phyloP scores from a whole-genome alignment of 2,329 filamentous ascomycete species.

The Dactylonectria estremocensis region DNA sequence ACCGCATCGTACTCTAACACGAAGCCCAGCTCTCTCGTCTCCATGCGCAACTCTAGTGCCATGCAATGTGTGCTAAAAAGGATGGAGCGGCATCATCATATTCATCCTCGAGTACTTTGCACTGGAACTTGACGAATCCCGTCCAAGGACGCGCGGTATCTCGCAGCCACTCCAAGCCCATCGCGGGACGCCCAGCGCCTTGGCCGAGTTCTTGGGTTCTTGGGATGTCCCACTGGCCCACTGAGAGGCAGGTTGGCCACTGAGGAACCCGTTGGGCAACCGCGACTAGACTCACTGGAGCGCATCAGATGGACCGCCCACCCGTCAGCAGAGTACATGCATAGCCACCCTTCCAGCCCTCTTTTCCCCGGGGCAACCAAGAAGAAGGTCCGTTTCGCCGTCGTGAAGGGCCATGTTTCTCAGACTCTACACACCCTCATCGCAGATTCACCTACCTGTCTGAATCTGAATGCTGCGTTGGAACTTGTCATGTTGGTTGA shows the following conservation, averaged over 20 bases:
- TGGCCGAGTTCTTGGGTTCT: conserved; percentile 2
- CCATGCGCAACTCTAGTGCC: no score
- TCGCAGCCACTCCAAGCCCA: conserved; percentile 4
- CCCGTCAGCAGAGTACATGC: conserved; percentile 17
- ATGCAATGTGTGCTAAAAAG: no score
- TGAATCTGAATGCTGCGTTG: no score
- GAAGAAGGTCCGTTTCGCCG: no score
- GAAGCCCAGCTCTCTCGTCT: no score
- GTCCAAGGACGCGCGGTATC: conserved; percentile 9
- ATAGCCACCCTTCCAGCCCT: conserved; percentile 19
- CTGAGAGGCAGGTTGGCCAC: not conserved
- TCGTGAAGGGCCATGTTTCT: no score
- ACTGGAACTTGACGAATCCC: conserved; percentile 6
- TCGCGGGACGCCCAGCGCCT: not conserved
- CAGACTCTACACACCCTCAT: not conserved
- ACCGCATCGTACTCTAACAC: no score
- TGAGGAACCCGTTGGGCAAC: no score
- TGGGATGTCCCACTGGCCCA: conserved; percentile 3
- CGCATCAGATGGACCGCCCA: conserved; percentile 5
- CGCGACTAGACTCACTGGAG: conserved; percentile 12
- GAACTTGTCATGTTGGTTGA: not conserved
- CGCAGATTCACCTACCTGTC: not conserved
- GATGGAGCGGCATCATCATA: no score
- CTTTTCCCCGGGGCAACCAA: conserved; percentile 16
- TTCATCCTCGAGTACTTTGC: not conserved